Conservation (phyloP, 768 basidiomycete species). For the Psilocybe tampanensis region DNA sequence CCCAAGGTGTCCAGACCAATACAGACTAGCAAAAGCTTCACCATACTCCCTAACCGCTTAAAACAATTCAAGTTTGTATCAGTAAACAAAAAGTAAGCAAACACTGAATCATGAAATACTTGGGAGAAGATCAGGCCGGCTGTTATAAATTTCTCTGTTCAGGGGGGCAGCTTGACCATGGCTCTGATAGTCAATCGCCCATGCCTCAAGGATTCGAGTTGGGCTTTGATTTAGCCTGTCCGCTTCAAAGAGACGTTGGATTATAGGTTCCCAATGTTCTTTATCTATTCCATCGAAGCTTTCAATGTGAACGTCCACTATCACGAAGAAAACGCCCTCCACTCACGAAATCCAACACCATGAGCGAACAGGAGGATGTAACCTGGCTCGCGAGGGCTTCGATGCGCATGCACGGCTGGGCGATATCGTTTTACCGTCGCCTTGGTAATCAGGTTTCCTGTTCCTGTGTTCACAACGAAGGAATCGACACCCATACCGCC, state of each 20-base stretch:
- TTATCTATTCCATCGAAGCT: not conserved
- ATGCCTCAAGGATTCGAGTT: not conserved
- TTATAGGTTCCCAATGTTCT: slow-evolving; percentile 1
- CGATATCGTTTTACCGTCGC: slow-evolving; percentile 1
- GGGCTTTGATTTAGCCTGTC: not conserved
- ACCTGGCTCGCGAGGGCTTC: not conserved
- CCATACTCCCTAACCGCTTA: not conserved
- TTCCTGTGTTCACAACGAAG: not conserved
- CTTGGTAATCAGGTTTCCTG: not conserved
- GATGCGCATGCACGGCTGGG: not conserved
- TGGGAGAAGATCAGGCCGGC: not conserved
- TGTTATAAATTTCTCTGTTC: not conserved
- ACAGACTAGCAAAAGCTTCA: not conserved
- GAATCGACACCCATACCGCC: not conserved
- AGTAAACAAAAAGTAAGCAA: not conserved
- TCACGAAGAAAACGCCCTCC: too few relatives aligned
- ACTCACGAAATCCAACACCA: slow-evolving; percentile 4
- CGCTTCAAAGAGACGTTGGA: not conserved
- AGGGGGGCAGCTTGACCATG: not conserved
- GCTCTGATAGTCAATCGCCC: slow-evolving; percentile 5
- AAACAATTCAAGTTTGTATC: not conserved
- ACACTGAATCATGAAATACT: not conserved
- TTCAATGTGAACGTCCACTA: too few relatives aligned
- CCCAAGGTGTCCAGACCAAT: not conserved
- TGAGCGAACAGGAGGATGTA: slow-evolving; percentile 2